Conservation (phyloP, 495 filamentous ascomycete species). For the Lepidopterella palustris region DNA sequence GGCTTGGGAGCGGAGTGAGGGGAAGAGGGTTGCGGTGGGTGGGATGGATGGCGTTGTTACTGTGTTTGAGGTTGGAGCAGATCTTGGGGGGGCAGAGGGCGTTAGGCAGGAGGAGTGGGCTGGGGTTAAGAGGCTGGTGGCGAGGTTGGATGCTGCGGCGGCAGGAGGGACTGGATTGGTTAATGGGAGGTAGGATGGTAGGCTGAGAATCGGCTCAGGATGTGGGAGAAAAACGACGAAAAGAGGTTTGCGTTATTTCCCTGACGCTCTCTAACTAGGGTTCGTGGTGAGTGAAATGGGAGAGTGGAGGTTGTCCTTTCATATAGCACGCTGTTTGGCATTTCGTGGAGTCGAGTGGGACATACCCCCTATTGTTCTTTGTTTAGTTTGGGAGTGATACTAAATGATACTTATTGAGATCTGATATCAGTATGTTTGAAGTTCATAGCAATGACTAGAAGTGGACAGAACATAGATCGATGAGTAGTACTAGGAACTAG, state of each 20-base stretch:
- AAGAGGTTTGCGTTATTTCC: background rate
- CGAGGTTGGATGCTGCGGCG: conserved; percentile 49
- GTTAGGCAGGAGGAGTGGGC: conserved; percentile 84
- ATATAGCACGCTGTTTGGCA: background rate
- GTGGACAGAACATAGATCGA: no score
- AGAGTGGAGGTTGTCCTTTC: background rate
- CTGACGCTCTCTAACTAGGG: no score
- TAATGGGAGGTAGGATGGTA: background rate
- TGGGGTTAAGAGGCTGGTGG: conserved; percentile 77
- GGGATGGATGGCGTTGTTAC: conserved; percentile 85
- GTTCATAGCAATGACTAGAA: no score
- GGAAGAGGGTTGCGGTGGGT: conserved; percentile 76
- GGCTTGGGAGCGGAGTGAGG: conserved; percentile 87
- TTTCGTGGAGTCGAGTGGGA: background rate
- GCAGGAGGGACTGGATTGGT: background rate
- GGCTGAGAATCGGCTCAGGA: background rate
- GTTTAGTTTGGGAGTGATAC: no score
- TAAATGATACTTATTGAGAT: no score
- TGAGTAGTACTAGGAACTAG: no score
- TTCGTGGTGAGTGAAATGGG: background rate
- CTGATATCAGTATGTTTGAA: no score
- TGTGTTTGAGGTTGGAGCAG: conserved; percentile 87
- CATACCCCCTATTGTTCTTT: background rate
- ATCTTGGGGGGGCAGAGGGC: conserved; percentile 71
- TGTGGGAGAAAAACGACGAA: background rate